Conservation (phyloP, 2,329 filamentous ascomycete species). For the Thermothelomyces thermophilus region DNA sequence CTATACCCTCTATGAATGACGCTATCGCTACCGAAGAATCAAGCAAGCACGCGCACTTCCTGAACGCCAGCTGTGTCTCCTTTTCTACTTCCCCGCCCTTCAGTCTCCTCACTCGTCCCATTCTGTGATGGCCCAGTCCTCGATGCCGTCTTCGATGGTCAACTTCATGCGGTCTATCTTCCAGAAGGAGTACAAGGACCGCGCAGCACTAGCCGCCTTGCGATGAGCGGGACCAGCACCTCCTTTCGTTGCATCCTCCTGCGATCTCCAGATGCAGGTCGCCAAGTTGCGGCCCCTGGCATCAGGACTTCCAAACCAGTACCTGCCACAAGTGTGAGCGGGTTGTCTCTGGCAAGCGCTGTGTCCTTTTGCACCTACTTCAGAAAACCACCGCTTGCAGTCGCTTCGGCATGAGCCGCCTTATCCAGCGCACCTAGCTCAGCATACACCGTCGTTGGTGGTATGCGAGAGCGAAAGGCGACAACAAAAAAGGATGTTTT, state of each 20-base stretch:
- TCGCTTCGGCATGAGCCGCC: conserved; percentile 73
- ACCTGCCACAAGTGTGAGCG: conserved; percentile 40
- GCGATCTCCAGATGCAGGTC: conserved; percentile 63
- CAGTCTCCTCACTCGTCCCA: conserved; percentile 45
- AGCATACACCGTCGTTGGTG: conserved; percentile 57
- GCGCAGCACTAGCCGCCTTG: conserved; percentile 59
- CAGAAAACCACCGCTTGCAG: conserved; percentile 69
- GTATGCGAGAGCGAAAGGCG: conserved; percentile 70
- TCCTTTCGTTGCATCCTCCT: conserved; percentile 53
- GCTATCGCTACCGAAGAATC: not conserved
- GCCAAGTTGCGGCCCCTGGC: conserved; percentile 68
- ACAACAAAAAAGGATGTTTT: conserved; percentile 72
- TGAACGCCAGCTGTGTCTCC: not conserved
- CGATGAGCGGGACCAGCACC: conserved; percentile 54
- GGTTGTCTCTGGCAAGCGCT: not conserved
- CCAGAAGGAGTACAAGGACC: conserved; percentile 59
- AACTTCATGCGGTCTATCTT: conserved; percentile 64
- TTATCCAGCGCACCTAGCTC: conserved; percentile 68
- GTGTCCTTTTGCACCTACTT: conserved; percentile 47
- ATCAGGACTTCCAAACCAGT: conserved; percentile 81
- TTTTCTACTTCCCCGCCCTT: not conserved
- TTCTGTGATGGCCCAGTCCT: conserved; percentile 56
- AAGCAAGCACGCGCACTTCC: not conserved
- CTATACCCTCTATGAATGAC: conserved; percentile 4
- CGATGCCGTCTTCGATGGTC: conserved; percentile 58